Evolutionary conservation across 805 yeast genomes (phyloP), one percentile per base, ranked within the genome.

Genomic region (Saturnispora ahearnii): DNA sequence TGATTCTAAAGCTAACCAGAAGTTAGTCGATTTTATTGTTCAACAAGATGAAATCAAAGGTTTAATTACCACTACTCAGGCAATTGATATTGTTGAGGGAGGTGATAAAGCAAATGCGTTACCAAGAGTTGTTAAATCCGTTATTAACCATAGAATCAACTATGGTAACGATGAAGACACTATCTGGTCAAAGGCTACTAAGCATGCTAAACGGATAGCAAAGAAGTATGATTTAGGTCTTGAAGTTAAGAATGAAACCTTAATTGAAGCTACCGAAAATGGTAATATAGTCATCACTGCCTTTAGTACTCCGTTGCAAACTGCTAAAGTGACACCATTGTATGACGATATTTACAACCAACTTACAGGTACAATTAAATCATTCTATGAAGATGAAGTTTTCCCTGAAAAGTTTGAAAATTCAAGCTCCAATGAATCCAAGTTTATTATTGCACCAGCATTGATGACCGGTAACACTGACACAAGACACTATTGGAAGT

Each of bases 61-160:
- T 53, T 61, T 75, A 46, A 65, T 82, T 24, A 69, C 73, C 48
- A 84, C 91, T 0, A 74, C 87, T 4, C 87, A 80, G 63, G 84
- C 91, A 0, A 72, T 76, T 43, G 88, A 83, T 58, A 72, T 82
- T 24, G 71, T 87, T 52, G 60, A 66, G 11, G 93, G 93, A 29
- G 95, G 95, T 41, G 74, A 80, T 51, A 86, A 86, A 65, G 73
- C 82, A 26, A 86, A 86, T 59, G 89, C 93, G 1, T 67, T 86
- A 44, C 95, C 95, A 2, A 91, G 85, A 60, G 64, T 70, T 26
- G 77, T 77, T 3, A 63, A 66, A 30, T 69, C 80, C 40, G 60
- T 73, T 33, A 70, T 82, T 41, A 84, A 87, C 64, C 84, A 83
- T 59, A 72, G 95, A 59, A 71, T 64, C 40, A 45, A 65, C 7